Base-by-base conservation (phyloP, 2,329 filamentous ascomycete species). In the Claviceps capensis region DNA sequence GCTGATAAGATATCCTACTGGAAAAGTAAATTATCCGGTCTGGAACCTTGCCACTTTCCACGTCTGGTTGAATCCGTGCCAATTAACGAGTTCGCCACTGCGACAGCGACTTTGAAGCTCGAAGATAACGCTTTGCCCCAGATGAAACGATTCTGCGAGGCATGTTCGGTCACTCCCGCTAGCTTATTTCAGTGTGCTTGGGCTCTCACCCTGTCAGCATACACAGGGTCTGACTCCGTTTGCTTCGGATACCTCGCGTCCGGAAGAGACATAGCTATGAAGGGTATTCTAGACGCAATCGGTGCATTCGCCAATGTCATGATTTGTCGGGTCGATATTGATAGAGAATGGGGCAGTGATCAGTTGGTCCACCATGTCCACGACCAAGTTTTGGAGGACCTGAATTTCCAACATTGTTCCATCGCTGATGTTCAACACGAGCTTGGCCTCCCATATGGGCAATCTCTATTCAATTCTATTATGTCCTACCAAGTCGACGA, bases 321-420 rank as follows among this genome's bases (percentile, higher is more conserved):
- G 36, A 46, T 52, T 5, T 52, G 50, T 36, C 50, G 44, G 30
- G 37, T 45, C 4, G 48, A 52, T 65, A 1, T 61, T 76, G 13
- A 53, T 30, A 14, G 26, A 38, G 45, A 41, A 30, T 60, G 2
- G 51, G 16, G 7, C 14, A 22, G 34, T 16, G 9, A 46, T 19
- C 5, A 45, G 30, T 49, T 49, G 40, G 17, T 42, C 11, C 23
- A 19, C 23, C 13, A 40, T 14, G 38, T 75, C 0, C 74, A 77
- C 41, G 61, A 63, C 13, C 69, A 76, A 52, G 72, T 73, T 14
- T 66, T 73, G 17, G 61, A 66, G 40, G 69, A 70, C 38, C 65
- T 78, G 52, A 63, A 68, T 1, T 69, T 77, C 55, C 75, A 78
- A 53, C 69, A 66, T 52, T 74, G 72, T 56, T 76, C 75, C 1